Evolutionary conservation across 2,329 filamentous ascomycete species (phyloP), one percentile per base, ranked within the genome.

Genomic region (Elsinoe batatas): DNA sequence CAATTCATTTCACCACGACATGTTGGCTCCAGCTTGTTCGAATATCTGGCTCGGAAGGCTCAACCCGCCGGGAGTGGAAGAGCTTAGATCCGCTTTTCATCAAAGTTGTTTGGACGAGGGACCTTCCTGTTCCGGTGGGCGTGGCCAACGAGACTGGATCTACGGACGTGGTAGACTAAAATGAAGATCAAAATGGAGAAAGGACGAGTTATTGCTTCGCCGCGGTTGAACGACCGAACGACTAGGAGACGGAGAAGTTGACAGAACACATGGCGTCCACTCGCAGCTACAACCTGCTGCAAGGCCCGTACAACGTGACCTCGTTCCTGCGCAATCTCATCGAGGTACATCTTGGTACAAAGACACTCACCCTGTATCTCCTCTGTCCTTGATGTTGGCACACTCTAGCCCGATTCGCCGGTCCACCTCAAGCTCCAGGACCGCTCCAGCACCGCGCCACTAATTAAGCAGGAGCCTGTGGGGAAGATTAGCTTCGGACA

Each of bases 121-220:
- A 51, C 47, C 47, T 51, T 38, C 47, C 47, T 32, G 17, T 38
- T 51, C 47, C 35, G 47, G 47, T 51, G 47, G 35, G 47, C 12
- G 47, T 18, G 12, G 33, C 47, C 15, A 12, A 36, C 47, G 20
- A 20, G 32, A 37, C 46, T 50, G 26, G 46, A 17, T 13, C 7
- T 50, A 26, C 32, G 15, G 35, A 35, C 10, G 26, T 35, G 46
- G 32, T 50, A 35, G 35, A 35, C 46, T 37, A 50, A 40, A 40
- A 30, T n/a, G 43, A 47, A 33, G 43, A 47, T n/a, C 43, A 47
- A 47, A 18, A 18, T 18, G 43, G 12, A 33, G 8, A n/a, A 33
- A 33, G 12, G 18, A 47, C 37, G 43, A 33, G 6, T 12, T 13
- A 30, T 15, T 20, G 43, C 13, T 11, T 33, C 11, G 17, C 44